A percentile compares a stretch with the other conserved stretches of the same genome.
phyloP scores from a whole-genome alignment of 208 protist species.

The Vickermania ingenoplastis region DNA sequence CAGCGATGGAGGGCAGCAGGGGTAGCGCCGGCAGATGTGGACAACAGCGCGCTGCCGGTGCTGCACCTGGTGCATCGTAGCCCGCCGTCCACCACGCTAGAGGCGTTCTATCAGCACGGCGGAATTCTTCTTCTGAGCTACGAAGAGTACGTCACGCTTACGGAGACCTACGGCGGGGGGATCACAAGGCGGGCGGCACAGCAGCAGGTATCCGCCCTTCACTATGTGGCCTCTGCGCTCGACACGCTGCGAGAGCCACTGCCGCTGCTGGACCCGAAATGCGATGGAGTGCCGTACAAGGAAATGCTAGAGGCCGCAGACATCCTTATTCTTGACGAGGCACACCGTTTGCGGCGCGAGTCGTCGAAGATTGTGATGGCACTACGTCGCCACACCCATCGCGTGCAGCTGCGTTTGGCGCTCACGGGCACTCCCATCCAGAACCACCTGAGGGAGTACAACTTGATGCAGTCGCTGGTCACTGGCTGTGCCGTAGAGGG shows the following conservation, averaged over 20 bases:
- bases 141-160: conserved; percentile 63
- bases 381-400: conserved; percentile 32
- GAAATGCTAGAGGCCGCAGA: conserved; percentile 63
- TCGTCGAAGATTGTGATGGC: conserved; percentile 36
- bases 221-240: conserved; percentile 5
- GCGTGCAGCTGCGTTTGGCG: conserved; percentile 65
- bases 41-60: conserved; percentile 15
- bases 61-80: conserved; percentile 8
- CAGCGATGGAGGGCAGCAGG: conserved; percentile 26
- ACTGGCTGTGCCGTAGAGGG: conserved; percentile 38
- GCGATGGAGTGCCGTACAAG: conserved; percentile 6
- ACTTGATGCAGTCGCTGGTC: conserved; percentile 78
- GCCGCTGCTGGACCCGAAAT: conserved; percentile 13
- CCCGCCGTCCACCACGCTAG: conserved; percentile 24
- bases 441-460: conserved; percentile 88
- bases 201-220: conserved; percentile 3
- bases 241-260: conserved; percentile 16
- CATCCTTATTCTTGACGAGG: conserved; percentile 76
- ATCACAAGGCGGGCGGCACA: not conserved
- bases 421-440: conserved; percentile 87
- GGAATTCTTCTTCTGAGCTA: conserved; percentile 78
- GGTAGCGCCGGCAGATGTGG: conserved; percentile 34
- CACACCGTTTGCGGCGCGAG: conserved; percentile 49
- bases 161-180: conserved; percentile 8
- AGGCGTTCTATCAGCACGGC: conserved; percentile 45